Base-by-base conservation (phyloP, 352 stramenopile genomes). In the Pythium pyrilobum region DNA sequence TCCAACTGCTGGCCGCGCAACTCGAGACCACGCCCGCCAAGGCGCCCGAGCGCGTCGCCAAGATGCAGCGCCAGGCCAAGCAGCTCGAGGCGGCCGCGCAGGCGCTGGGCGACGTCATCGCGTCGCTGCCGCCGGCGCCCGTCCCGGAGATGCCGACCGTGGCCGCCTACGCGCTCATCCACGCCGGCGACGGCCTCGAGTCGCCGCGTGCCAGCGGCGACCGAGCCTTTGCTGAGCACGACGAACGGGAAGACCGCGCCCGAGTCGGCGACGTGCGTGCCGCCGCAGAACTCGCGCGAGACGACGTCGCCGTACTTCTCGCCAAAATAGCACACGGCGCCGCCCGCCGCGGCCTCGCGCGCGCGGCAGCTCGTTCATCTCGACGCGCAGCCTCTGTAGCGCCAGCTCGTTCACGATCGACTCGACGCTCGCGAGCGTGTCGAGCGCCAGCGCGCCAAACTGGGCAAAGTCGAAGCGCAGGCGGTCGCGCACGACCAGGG, bases 391-490 rank as follows among this genome's bases (percentile, higher is more conserved):
- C 18, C 71, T 56, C 23, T 64, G 59, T 12, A 72, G 47, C 23
- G 79, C 82, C 51, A 87, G 56, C 11, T 68, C 58, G 45, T 91
- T 89, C 31, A 92, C 72, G 12, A 69, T 64, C 11, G 53, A 47
- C 56, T 89, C 71, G 12, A 91, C 77, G 10, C 36, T 66, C n/a
- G 50, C 59, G 40, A 93, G 62, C 48, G 91, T 67, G 0, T 90
- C 80, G 15, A 60, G 27, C 9, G 80, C 77, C 25, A 93, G 49
- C 0, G 66, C 71, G 10, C 81, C 77, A 72, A 92, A 91, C 53
- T 90, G 81, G 40, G 77, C 68, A 56, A 95, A 93, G 59, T 95
- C 82, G 51, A 93, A 95, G 21, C 80, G 78, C 43, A 95, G 64
- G 0, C 75, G 73, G 36, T 87, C 70, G 10, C 50, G 51, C 23